These are phyloP conservation scores for Cornus suecica DNA, from an alignment of 148 eudicot genomes.

Conservation along the genomic window DNA sequence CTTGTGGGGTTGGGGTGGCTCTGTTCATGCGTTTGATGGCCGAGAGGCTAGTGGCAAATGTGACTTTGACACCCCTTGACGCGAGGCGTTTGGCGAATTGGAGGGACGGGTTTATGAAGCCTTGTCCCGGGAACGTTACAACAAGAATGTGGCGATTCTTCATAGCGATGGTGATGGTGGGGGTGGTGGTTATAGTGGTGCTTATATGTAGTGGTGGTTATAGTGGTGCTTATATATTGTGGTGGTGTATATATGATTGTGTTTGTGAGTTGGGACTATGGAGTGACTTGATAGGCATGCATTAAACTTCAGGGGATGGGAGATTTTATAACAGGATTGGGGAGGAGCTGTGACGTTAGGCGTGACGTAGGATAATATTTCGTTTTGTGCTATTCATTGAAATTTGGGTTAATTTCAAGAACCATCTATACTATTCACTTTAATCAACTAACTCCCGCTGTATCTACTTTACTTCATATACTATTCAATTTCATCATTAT, in stretches of 20 bases:
- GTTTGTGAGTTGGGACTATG: no score
- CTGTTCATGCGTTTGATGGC: constrained; percentile 11
- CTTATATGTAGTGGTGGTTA: no score
- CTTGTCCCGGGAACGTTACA: constrained; percentile 31
- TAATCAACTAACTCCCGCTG: no score
- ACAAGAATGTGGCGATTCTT: constrained; percentile 32
- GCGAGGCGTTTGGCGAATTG: constrained; percentile 48
- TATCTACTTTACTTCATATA: no score
- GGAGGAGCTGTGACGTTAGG: background rate
- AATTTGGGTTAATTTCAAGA: no score
- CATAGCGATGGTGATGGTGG: no score
- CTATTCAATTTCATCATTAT: no score
- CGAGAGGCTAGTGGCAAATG: constrained; percentile 32
- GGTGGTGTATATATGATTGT: no score
- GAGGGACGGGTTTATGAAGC: constrained; percentile 59
- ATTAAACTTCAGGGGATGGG: background rate
- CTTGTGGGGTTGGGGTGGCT: constrained; percentile 11
- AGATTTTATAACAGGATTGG: background rate
- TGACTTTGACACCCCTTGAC: constrained; percentile 26
- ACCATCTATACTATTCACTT: no score
- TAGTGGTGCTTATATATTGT: no score
- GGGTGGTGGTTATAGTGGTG: no score
- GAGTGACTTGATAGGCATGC: background rate
- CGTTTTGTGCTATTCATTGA: background rate
- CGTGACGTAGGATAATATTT: no score